Base-by-base conservation (phyloP, 2,329 filamentous ascomycete species). In the Colletotrichum salicis region DNA sequence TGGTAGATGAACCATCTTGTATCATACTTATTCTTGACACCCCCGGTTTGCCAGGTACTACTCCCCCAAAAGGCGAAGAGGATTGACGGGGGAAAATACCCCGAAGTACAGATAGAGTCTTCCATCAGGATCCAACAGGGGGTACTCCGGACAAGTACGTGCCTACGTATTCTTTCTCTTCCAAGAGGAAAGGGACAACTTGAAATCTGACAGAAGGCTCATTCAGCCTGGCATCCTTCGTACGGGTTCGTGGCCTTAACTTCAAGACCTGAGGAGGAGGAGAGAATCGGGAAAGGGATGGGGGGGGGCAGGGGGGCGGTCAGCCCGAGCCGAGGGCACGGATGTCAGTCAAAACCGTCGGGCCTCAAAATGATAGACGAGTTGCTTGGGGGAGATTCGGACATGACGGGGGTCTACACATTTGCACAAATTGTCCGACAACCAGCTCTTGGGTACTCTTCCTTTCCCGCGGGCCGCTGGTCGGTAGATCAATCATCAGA, bases 291-390 rank as follows among this genome's bases (percentile, higher is more conserved):
- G 52, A 27, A 55, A 27, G 52, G 7, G 8, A 52, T 8, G 19
- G 19, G 2, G 37, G 37, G 37, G 37, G 13, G 5, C 15, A 13
- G 37, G 19, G 45, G 45, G 41, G 60, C 29, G 60, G 60, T 29
- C 48, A 41, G 60, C 45, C 27, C 4, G 24, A 51, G 41, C 31
- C 31, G 64, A 67, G 57, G 57, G 57, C 64, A 19, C 57, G 48
- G 64, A 61, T 67, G 64, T 56, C 56, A 37, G 51, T 61, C 29
- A 52, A 52, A 61, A n/a, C 45, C 60, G 60, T 37, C 29, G 31
- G 31, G 13, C 5, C 27, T 48, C 60, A 37, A 31, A 64, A 24
- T 54, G 64, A 41, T 31, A 60, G 64, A 59, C 15, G 8, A 27
- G 41, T 37, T 62, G 13, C 45, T 62, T 29, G 41, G 41, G 41